Evolutionary conservation across 2,329 filamentous ascomycete genomes (phyloP), one percentile per base, ranked within the genome.

Genomic region (Akanthomyces lecanii): DNA sequence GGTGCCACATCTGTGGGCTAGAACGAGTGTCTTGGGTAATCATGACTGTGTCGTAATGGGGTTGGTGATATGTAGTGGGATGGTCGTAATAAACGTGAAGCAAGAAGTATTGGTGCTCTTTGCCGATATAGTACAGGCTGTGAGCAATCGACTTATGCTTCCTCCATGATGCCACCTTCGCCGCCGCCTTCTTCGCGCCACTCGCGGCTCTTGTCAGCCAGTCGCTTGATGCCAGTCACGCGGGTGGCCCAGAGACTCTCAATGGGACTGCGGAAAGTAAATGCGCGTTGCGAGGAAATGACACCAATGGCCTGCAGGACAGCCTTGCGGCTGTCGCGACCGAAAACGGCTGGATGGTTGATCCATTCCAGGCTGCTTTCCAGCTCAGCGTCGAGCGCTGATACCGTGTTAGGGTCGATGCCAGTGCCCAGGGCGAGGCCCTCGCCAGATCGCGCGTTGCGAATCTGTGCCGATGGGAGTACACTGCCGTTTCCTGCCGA

Each of bases 261-360:
- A 6, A 94, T 89, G 0, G 92, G 87, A 2, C 93, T 95, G 58
- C 94, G 87, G 83, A 94, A 97, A 0, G 95, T 98, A 73, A 94
- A 97, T 12, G 90, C 93, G 53, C 95, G 85, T 77, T 99, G 95
- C 7, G 91, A 96, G 71, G 91, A 95, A 69, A 99, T 97, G 65
- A 98, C 93, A 7, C 95, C 94, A 68, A 99, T 98, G 18, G 93
- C 92, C 75, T 99, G 95, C 28, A 99, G 82, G 2, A 99, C 93
- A 5, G 94, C 92, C 79, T 99, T 99, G 70, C 95, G 88, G 63
- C 91, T 95, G 74, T 99, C 95, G 44, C 95, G 87, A 10, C 90
- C 89, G 73, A 99, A 99, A 2, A 98, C 91, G 2, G 93, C 93
- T 1, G 95, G 95, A 71, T 99, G 95, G 72, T 90, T 92, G 75